Evolutionary conservation across 768 basidiomycete genomes (phyloP).

Genomic region (Rhodotorula diobovata): DNA sequence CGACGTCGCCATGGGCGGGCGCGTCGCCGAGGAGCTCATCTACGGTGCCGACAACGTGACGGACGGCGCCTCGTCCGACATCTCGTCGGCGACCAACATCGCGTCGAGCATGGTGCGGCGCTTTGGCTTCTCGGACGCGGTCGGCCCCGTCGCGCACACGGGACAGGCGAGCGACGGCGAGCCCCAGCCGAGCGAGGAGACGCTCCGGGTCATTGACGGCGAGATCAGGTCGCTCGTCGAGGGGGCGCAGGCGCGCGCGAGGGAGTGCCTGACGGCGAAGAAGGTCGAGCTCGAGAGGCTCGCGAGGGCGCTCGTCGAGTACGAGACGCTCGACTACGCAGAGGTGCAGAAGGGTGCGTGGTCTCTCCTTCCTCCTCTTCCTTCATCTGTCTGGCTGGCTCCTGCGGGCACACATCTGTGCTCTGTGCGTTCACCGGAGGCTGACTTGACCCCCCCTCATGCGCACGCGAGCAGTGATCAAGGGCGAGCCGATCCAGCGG

Average conservation of each 20-base stretch:
- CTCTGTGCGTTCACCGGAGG: no score
- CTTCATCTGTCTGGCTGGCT: neutral
- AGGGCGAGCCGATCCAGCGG: conserved; percentile 21
- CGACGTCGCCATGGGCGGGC: conserved; percentile 50
- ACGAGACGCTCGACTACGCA: conserved; percentile 82
- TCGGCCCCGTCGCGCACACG: conserved; percentile 71
- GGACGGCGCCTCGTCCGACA: conserved; percentile 81
- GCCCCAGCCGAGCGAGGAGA: conserved; percentile 61
- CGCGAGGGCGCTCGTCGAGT: conserved; percentile 84
- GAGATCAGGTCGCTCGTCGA: conserved; percentile 77
- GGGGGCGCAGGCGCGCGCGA: conserved; percentile 64
- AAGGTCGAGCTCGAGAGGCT: conserved; percentile 74
- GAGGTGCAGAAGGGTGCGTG: conserved; percentile 66
- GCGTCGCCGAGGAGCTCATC: conserved; percentile 76
- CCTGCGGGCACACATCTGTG: neutral
- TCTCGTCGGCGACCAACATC: conserved; percentile 69
- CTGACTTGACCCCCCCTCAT: no score
- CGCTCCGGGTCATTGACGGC: conserved; percentile 77
- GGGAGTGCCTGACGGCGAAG: conserved; percentile 59
- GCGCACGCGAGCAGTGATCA: conserved; percentile 16
- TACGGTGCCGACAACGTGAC: conserved; percentile 55
- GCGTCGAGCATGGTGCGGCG: conserved; percentile 81
- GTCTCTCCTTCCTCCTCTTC: no score
- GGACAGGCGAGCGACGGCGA: conserved; percentile 59
- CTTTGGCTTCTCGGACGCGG: conserved; percentile 52